These are phyloP conservation scores for Euphorbia lathyris DNA, from an alignment of 345 rosid genomes.

Conservation along the genomic window DNA sequence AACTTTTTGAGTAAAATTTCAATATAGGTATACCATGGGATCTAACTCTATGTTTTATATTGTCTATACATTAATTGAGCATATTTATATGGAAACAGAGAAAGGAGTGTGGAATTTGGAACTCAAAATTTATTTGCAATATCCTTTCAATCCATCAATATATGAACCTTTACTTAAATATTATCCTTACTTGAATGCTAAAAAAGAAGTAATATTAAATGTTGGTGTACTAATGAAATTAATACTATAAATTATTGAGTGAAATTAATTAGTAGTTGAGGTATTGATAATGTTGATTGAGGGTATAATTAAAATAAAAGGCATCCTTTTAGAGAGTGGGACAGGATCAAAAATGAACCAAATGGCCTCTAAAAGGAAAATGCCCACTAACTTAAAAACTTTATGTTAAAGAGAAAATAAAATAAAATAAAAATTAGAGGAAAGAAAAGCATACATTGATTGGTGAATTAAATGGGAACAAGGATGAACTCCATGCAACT, in stretches of 20 bases:
- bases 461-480: slow-evolving; percentile 38
- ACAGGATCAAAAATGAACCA: slow-evolving; percentile 20
- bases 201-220: too few relatives aligned
- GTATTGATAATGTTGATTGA: slow-evolving; percentile 6
- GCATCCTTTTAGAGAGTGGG: slow-evolving; percentile 44
- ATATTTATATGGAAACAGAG: too few relatives aligned
- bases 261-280: background rate
- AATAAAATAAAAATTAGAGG: slow-evolving; percentile 19
- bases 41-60: too few relatives aligned
- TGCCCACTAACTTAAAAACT: slow-evolving; percentile 67
- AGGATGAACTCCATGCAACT: slow-evolving; percentile 65
- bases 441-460: slow-evolving; percentile 24
- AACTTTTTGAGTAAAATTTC: too few relatives aligned
- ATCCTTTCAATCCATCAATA: too few relatives aligned
- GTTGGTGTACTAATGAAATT: too few relatives aligned
- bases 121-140: too few relatives aligned
- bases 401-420: slow-evolving; percentile 29
- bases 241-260: background rate
- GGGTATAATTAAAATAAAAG: slow-evolving; percentile 12
- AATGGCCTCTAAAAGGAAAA: slow-evolving; percentile 45
- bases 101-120: too few relatives aligned
- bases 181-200: too few relatives aligned
- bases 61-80: too few relatives aligned
- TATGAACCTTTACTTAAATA: too few relatives aligned
- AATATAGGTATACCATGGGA: too few relatives aligned